Evolutionary conservation across 352 stramenopile species (phyloP), one percentile per base, ranked within the genome.

Genomic region (Phytophthora fragariae): DNA sequence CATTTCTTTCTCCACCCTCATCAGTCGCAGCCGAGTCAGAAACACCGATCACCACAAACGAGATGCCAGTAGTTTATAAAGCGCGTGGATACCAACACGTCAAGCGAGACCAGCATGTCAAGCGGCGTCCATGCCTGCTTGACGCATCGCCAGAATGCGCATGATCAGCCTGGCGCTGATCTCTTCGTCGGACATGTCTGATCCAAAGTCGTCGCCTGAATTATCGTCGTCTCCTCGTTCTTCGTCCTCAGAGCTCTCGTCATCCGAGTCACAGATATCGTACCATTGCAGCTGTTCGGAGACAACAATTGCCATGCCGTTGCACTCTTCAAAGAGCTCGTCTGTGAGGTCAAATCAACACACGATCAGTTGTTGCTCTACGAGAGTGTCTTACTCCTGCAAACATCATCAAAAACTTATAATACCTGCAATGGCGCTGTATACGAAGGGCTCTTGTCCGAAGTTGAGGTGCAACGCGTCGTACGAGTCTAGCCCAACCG

Each of bases 381-480:
- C 39, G 39, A n/a, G 14, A 2, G 12, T 46, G 5, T 15, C 39
- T 46, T 15, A 9, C 12, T 8, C 39, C 12, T 46, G 39, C 17
- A 46, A 46, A 46, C 15, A 46, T 46, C 39, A 46, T 14, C 39
- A 31, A 31, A 31, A 31, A 31, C 29, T 31, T 39, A 37, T 14
- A 52, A 29, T 69, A 80, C 73, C 73, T 72, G 65, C 56, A 27
- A 80, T 66, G 31, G 53, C 46, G 29, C 37, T 66, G 52, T 77
- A 75, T 19, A 71, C 65, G 41, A 96, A 96, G 2, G 92, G 88
- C 46, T 92, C 84, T 62, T 92, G 86, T 0, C 91, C 90, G 78
- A 94, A 96, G 72, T 97, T 97, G 35, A 96, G 76, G 29, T 94
- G 88, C 21, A 97, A 73, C 3, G 79, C 80, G 50, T 94, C 85